phyloP scores from a whole-genome alignment of 768 basidiomycete species.

The Mycena latifolia region DNA sequence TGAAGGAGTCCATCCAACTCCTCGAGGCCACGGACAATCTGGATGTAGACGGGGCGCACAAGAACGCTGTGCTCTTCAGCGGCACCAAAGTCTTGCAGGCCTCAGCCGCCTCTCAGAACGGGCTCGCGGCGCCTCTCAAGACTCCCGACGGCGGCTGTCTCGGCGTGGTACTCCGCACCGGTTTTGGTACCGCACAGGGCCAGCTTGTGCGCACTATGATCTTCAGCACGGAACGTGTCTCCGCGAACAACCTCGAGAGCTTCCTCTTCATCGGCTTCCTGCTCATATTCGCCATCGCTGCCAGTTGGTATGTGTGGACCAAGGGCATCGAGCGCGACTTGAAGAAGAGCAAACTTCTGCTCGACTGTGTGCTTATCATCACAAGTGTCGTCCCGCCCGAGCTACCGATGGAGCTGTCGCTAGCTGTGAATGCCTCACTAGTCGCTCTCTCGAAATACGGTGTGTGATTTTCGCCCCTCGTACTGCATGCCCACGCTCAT shows the following conservation, averaged over 20 bases:
- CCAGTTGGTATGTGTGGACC: conserved; percentile 98
- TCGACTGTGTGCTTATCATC: conserved; percentile 96
- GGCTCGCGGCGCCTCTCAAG: conserved; percentile 59
- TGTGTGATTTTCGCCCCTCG: conserved; percentile 51
- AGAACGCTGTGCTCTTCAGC: conserved; percentile 91
- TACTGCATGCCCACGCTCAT: conserved; percentile 15
- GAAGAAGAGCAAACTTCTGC: conserved; percentile 93
- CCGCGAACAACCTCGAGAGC: conserved; percentile 95
- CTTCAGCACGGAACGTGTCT: conserved; percentile 96
- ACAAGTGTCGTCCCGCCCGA: conserved; percentile 99
- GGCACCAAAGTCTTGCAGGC: conserved; percentile 98
- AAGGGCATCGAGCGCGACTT: conserved; percentile 94
- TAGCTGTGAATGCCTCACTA: conserved; percentile 95
- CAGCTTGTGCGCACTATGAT: conserved; percentile 99
- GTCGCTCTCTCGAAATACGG: conserved; percentile 95
- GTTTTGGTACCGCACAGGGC: conserved; percentile 97
- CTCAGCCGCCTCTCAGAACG: conserved; percentile 40
- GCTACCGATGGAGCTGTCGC: conserved; percentile 95
- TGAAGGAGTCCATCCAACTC: conserved; percentile 95
- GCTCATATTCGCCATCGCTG: conserved; percentile 96
- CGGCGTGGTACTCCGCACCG: conserved; percentile 92
- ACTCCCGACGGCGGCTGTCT: conserved; percentile 95
- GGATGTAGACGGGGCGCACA: conserved; percentile 89
- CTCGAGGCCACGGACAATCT: conserved; percentile 80
- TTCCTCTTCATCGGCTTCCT: conserved; percentile 99